Base-by-base conservation (phyloP, 23 red algal genomes). In the Gracilaria domingensis region DNA sequence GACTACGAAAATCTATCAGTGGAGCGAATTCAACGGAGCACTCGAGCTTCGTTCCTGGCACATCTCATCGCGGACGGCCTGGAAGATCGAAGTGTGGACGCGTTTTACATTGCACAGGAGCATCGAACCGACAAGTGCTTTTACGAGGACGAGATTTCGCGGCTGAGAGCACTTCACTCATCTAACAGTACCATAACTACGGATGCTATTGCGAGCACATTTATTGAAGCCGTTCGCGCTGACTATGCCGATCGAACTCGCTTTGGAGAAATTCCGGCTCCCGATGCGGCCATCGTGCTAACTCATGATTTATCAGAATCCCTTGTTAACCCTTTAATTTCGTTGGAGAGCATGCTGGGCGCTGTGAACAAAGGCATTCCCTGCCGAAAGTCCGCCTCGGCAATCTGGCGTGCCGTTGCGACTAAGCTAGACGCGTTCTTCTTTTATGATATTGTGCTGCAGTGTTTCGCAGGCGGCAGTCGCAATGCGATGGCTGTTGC, bases 271-370 rank as follows among this genome's bases (percentile, higher is more conserved):
- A 92, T 92, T 74, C 62, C 25, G 26, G 67, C 89, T 4, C 89
- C 89, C 12, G 80, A 92, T 65, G 89, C 89, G 34, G 89, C 89
- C 11, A 66, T 92, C 60, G 89, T 92, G 36, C 62, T 92, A 61
- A 84, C 89, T 77, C 89, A 92, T 83, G 89, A 92, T 65, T 64
- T 92, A 62, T 92, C 89, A 29, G 79, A 92, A 34, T 71, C 78
- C 23, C 79, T 92, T 30, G 51, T 83, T 45, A 79, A 92, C 54
- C 80, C 79, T 0, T 50, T 92, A 16, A 84, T 65, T 47, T 25
- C 47, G 56, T 69, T 92, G 40, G 89, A 92, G 53, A 84, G 66
- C 17, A 75, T 69, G 49, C 67, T 92, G 24, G 34, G 36, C 24
- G 78, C 59, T 6, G 62, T 92, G 37, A 65, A 37, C 20, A 76